Evolutionary conservation across 441 rosid species (phyloP).

Genomic region (Mallotus japonicus): DNA sequence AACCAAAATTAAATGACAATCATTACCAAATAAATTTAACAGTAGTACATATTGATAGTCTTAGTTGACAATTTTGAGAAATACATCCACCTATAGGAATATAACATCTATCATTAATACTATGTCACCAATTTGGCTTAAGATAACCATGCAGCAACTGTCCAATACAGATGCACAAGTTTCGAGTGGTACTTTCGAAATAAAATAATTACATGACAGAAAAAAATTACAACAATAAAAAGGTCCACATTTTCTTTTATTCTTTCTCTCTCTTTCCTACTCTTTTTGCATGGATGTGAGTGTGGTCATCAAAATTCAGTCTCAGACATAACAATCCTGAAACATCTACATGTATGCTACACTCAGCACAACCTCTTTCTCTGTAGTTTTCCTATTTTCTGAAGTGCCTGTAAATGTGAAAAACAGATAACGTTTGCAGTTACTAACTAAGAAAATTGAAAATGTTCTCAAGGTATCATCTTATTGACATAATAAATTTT

Average conservation of each 20-base stretch:
- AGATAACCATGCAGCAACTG: slow-evolving; percentile 5
- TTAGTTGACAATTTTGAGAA: slow-evolving; percentile 4
- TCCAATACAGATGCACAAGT: not conserved
- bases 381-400: not conserved
- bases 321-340: slow-evolving; percentile 1
- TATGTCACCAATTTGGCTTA: not conserved
- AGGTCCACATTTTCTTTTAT: not conserved
- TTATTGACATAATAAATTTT: not conserved
- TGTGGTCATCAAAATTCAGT: not conserved
- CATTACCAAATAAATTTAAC: slow-evolving; percentile 2
- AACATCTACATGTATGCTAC: not conserved
- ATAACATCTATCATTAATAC: slow-evolving; percentile 9
- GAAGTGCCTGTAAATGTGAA: slow-evolving; percentile 9
- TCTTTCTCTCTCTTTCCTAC: not conserved
- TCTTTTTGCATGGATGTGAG: not conserved
- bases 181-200: not conserved
- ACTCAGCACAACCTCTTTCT: slow-evolving; percentile 11
- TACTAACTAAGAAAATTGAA: not conserved
- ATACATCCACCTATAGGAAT: slow-evolving; percentile 5
- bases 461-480: slow-evolving; percentile 13
- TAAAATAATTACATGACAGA: not conserved
- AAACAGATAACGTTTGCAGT: not conserved
- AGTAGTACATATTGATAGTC: not conserved
- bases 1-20: not conserved
- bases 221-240: not conserved